phyloP scores from a whole-genome alignment of 2,329 filamentous ascomycete species.

The Elsinoe necatrix region DNA sequence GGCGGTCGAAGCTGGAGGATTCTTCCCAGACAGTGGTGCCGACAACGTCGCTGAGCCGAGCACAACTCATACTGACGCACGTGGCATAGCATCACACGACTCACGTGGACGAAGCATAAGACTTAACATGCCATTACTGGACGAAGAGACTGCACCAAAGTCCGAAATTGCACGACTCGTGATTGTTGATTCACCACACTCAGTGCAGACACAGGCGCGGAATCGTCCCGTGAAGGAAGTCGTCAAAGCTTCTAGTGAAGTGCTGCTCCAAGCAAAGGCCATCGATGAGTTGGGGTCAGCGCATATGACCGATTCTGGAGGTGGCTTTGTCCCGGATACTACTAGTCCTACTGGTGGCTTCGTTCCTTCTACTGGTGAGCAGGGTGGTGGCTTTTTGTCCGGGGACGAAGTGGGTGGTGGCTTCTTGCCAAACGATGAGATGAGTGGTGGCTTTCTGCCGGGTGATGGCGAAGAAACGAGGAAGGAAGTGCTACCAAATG shows the following conservation, averaged over 20 bases:
- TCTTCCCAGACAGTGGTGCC: conserved; percentile 41
- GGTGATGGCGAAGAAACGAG: conserved; percentile 14
- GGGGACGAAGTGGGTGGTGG: neutral
- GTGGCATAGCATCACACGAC: neutral
- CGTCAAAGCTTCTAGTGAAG: neutral
- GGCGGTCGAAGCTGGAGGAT: conserved; percentile 28
- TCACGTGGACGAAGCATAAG: neutral
- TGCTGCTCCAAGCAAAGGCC: neutral
- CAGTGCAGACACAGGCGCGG: neutral
- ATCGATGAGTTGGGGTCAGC: neutral
- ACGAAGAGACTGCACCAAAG: neutral
- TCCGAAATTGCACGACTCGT: neutral
- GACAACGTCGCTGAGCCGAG: conserved; percentile 32
- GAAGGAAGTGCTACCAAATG: conserved; percentile 13
- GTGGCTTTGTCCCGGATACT: neutral
- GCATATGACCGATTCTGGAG: neutral
- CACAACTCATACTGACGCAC: neutral
- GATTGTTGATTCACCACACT: neutral
- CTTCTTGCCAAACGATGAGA: neutral
- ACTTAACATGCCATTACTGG: conserved; percentile 2
- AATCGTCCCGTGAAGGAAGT: neutral
- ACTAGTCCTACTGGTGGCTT: neutral
- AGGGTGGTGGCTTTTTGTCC: conserved; percentile 12
- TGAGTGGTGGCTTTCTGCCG: conserved; percentile 16
- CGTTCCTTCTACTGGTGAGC: conserved; percentile 13